A percentile compares a stretch with the other conserved stretches of the same genome.
Evolutionary conservation across 768 basidiomycete genomes (phyloP).

Genomic region (Russula emetica): DNA sequence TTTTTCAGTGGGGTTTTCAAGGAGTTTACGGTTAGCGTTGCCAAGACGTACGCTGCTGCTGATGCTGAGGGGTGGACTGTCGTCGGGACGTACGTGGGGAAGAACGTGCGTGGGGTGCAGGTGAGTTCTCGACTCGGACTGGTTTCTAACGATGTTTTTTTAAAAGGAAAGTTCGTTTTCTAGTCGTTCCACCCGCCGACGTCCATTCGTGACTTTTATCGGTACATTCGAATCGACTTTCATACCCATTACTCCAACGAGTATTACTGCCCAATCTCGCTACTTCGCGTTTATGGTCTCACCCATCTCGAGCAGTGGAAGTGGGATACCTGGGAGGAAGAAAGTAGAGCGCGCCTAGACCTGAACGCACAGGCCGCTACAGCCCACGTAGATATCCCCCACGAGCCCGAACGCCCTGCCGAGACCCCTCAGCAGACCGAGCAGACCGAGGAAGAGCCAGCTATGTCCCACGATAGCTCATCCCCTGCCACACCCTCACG

Average conservation of each 20-base stretch:
- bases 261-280: constrained; percentile 92
- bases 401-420: constrained; percentile 28
- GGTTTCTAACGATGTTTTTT: background rate
- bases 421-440: constrained; percentile 8
- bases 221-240: constrained; percentile 92
- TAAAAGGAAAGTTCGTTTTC: too few species aligned
- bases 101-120: constrained; percentile 89
- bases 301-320: constrained; percentile 97
- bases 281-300: constrained; percentile 90
- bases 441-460: background rate
- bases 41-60: constrained; percentile 42
- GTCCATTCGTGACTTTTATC: constrained; percentile 79
- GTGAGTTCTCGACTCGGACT: constrained; percentile 40
- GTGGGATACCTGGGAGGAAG: constrained; percentile 78
- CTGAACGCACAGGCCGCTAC: constrained; percentile 31
- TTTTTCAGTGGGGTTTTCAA: constrained; percentile 97
- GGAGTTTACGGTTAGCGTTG: constrained; percentile 80
- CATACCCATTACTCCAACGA: constrained; percentile 90
- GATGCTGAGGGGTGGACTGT: constrained; percentile 44
- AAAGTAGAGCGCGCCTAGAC: constrained; percentile 48
- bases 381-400: constrained; percentile 30
- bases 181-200: constrained; percentile 76
- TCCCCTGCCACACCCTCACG: background rate
- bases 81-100: constrained; percentile 82
- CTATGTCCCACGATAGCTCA: background rate